phyloP scores from a whole-genome alignment of 768 basidiomycete species.

The Russula brevipes region DNA sequence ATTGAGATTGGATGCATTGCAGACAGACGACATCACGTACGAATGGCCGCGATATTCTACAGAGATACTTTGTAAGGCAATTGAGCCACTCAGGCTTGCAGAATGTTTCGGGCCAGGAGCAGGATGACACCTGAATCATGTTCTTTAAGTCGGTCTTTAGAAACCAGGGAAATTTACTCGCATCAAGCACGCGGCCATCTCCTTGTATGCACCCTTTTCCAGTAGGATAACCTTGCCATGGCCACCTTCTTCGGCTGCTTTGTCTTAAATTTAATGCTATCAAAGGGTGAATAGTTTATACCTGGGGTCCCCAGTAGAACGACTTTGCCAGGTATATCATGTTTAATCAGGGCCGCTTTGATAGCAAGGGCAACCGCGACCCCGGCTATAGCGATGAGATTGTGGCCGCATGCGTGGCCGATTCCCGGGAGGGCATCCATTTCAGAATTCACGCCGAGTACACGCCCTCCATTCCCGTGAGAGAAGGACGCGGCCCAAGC shows the following conservation, averaged over 20 bases:
- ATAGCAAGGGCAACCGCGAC: constrained; percentile 67
- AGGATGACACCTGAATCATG: constrained; percentile 62
- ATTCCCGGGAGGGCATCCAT: constrained; percentile 40
- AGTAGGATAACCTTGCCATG: constrained; percentile 67
- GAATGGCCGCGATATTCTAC: constrained; percentile 73
- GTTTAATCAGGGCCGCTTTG: constrained; percentile 55
- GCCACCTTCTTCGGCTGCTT: constrained; percentile 71
- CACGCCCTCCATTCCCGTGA: constrained; percentile 60
- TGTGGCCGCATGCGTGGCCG: constrained; percentile 77
- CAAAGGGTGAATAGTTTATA: constrained; percentile 28
- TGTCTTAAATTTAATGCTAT: neutral
- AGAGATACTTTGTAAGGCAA: constrained; percentile 55
- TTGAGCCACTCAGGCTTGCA: constrained; percentile 56
- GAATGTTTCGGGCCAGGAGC: constrained; percentile 70
- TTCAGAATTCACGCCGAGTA: constrained; percentile 78
- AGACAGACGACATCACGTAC: constrained; percentile 35
- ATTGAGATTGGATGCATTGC: neutral
- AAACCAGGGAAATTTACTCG: constrained; percentile 28
- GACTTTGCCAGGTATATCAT: constrained; percentile 62
- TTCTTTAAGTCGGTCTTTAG: neutral
- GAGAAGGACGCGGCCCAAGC: constrained; percentile 71
- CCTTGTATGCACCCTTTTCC: constrained; percentile 65
- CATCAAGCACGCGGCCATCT: constrained; percentile 77
- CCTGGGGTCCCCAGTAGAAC: constrained; percentile 76
- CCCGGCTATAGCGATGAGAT: constrained; percentile 72